Base-by-base conservation (phyloP, 352 stramenopile genomes). In the Peronospora belbahrii region DNA sequence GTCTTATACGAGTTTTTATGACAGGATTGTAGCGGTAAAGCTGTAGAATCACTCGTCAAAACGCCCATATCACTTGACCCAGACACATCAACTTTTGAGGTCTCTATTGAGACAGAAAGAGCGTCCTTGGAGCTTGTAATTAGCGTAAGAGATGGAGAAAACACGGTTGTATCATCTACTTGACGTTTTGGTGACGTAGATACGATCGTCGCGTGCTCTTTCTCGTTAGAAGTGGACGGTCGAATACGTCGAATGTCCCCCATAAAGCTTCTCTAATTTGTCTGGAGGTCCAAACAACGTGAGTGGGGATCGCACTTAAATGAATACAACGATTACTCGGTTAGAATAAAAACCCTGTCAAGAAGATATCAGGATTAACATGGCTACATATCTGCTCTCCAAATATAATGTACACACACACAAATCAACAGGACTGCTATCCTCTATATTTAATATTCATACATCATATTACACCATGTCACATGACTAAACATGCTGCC, bases 221-320 rank as follows among this genome's bases (percentile, higher is more conserved):
- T 25, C 45, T 32, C 42, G 25, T 24, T 28, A 8, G 40, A 39
- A 62, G 46, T 39, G 6, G 45, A 30, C 46, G 55, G 23, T 34
- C 30, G 41, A 3, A 13, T 42, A 18, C 44, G 44, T 38, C 49
- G 44, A 62, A 35, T 56, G 46, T 63, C 60, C 37, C 33, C 56
- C 55, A 68, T 68, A 7, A 24, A 31, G 24, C 35, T 61, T 50
- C 22, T 39, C 46, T 50, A 43, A 8, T 63, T 57, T 11, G 41
- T 66, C 9, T 58, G 42, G 37, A 44, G 28, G 46, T 43, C 47
- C 32, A 47, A 46, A 14, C 38, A 18, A 39, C 43, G 52, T 42
- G 27, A 23, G 3, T 2, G 14, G 37, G 20, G 39, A 32, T 49
- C 50, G 39, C 14, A 56, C 50, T 46, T 56, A 39, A 39, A 0